These are phyloP conservation scores for Penicillium sp. DNA, from an alignment of 2,329 filamentous ascomycete species.

Conservation along the genomic window DNA sequence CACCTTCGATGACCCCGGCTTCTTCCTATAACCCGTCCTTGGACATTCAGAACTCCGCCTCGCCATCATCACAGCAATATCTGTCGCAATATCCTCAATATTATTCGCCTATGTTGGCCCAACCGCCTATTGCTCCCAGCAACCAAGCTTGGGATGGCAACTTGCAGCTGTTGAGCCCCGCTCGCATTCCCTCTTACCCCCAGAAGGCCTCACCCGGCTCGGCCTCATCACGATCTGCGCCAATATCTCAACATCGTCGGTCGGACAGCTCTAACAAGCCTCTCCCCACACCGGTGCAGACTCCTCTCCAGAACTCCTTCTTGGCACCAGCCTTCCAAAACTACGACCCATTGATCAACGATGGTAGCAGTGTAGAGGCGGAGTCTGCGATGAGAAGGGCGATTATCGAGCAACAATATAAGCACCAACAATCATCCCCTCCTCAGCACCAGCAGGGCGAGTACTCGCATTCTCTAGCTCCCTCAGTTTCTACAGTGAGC, in stretches of 20 bases:
- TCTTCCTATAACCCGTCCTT: slow-evolving; percentile 41
- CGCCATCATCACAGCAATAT: slow-evolving; percentile 33
- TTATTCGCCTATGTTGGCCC: slow-evolving; percentile 41
- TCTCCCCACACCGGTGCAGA: slow-evolving; percentile 56
- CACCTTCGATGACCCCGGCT: slow-evolving; percentile 42
- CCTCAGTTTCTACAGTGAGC: slow-evolving; percentile 61
- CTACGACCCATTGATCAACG: slow-evolving; percentile 44
- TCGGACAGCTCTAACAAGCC: slow-evolving; percentile 49
- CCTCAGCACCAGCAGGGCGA: slow-evolving; percentile 44
- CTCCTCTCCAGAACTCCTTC: slow-evolving; percentile 54
- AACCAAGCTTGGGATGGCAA: slow-evolving; percentile 39
- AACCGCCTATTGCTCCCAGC: slow-evolving; percentile 34
- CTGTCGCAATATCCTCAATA: slow-evolving; percentile 33
- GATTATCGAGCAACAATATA: slow-evolving; percentile 50
- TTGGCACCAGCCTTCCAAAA: slow-evolving; percentile 48
- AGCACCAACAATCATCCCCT: slow-evolving; percentile 31
- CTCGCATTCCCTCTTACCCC: slow-evolving; percentile 30
- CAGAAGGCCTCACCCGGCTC: slow-evolving; percentile 45
- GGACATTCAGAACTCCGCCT: slow-evolving; percentile 33
- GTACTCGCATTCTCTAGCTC: slow-evolving; percentile 54
- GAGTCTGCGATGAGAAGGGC: slow-evolving; percentile 62
- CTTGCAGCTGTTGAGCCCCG: slow-evolving; percentile 37
- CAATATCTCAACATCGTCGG: slow-evolving; percentile 35
- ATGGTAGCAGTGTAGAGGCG: slow-evolving; percentile 47
- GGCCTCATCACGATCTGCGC: slow-evolving; percentile 42